Percentiles rank a stretch among this genome's conserved stretches.
Conservation (phyloP, 441 rosid species). For the Isatis lusitanica region DNA sequence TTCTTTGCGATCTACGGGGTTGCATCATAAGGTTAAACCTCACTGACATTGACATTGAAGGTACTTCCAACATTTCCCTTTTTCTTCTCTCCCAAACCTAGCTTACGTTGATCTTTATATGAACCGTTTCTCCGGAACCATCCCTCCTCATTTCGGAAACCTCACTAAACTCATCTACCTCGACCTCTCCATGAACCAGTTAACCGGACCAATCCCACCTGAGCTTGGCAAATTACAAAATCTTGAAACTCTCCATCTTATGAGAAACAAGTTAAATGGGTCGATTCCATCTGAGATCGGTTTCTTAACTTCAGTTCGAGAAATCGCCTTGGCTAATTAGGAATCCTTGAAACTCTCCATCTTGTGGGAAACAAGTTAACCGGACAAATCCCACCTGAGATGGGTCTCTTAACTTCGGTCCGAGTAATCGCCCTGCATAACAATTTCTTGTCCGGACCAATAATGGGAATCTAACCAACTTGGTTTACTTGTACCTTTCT, state of each 20-base stretch:
- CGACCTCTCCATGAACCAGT: neutral
- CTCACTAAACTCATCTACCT: slow-evolving; percentile 30
- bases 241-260: slow-evolving; percentile 37
- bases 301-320: too few relatives aligned
- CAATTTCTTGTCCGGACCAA: too few relatives aligned
- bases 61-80: slow-evolving; percentile 33
- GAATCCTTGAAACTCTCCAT: slow-evolving; percentile 38
- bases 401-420: too few relatives aligned
- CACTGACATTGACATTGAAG: slow-evolving; percentile 28
- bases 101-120: slow-evolving; percentile 10
- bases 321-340: too few relatives aligned
- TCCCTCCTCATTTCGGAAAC: slow-evolving; percentile 23
- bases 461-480: too few relatives aligned
- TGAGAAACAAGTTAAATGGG: neutral
- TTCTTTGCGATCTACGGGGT: neutral
- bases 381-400: too few relatives aligned
- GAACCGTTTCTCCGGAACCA: slow-evolving; percentile 25
- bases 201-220: slow-evolving; percentile 6
- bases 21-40: slow-evolving; percentile 22
- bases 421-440: too few relatives aligned
- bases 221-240: slow-evolving; percentile 9
- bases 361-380: neutral
- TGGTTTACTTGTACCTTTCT: too few relatives aligned
- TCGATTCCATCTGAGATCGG: too few relatives aligned
- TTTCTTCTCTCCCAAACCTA: slow-evolving; percentile 33